A percentile compares a stretch with the other conserved stretches of the same genome.
Evolutionary conservation across 306 rosid genomes (phyloP).

Genomic region (Mimosa bimucronata): DNA sequence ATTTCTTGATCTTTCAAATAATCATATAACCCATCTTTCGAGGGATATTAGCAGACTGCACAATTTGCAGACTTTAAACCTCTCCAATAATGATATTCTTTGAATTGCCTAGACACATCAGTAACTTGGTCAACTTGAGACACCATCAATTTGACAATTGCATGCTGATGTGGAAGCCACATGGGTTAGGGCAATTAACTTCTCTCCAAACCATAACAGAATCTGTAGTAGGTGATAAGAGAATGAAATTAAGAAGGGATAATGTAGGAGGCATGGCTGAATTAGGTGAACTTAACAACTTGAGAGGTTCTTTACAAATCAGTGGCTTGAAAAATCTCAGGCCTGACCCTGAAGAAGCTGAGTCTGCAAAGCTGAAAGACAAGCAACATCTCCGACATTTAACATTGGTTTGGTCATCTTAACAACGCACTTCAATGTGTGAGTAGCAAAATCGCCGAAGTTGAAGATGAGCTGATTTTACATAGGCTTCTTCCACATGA

Average conservation of each 20-base stretch:
- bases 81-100: neutral
- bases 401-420: neutral
- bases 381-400: slow-evolving; percentile 1
- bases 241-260: neutral
- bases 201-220: neutral
- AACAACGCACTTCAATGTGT: neutral
- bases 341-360: neutral
- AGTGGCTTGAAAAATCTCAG: neutral
- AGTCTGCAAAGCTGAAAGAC: neutral
- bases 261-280: neutral
- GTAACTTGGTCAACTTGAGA: neutral
- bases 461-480: neutral
- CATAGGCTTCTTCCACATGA: neutral
- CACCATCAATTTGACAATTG: neutral
- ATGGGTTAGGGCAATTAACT: neutral
- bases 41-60: neutral
- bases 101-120: neutral
- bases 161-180: neutral
- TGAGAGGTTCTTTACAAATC: neutral
- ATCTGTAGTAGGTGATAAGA: neutral
- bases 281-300: neutral
- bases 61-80: slow-evolving; percentile 1
- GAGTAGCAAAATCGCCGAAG: neutral
- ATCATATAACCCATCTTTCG: neutral
- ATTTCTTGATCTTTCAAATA: slow-evolving; percentile 1